A percentile compares a stretch with the other conserved stretches of the same genome.
These are phyloP conservation scores for Colletotrichum phormii DNA, from an alignment of 2,329 filamentous ascomycete genomes.

Conservation along the genomic window DNA sequence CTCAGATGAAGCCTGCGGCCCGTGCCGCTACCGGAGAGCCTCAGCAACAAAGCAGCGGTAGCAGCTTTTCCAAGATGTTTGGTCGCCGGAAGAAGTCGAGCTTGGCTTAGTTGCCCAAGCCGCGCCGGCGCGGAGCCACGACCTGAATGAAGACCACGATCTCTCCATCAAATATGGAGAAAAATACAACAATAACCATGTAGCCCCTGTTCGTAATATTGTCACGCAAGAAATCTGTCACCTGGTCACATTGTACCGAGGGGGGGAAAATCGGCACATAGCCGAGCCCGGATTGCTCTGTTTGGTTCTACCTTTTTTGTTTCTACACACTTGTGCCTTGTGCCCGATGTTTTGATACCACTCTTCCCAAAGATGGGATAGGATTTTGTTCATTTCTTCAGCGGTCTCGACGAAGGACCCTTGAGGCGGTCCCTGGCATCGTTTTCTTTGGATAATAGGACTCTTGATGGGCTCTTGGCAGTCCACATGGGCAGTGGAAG, in stretches of 20 bases:
- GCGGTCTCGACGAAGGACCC: background rate
- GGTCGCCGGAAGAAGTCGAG: slow-evolving; percentile 61
- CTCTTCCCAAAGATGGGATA: slow-evolving; percentile 21
- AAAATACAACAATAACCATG: slow-evolving; percentile 1
- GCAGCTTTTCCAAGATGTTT: slow-evolving; percentile 61
- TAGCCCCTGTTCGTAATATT: slow-evolving; percentile 4
- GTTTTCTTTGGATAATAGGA: slow-evolving; percentile 13
- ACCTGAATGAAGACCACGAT: slow-evolving; percentile 32
- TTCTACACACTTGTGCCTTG: slow-evolving; percentile 13
- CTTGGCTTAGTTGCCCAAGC: slow-evolving; percentile 42
- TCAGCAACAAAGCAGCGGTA: slow-evolving; percentile 50
- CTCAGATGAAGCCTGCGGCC: slow-evolving; percentile 44
- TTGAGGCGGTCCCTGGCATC: slow-evolving; percentile 7
- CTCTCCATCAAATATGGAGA: slow-evolving; percentile 19
- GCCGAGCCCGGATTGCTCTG: background rate
- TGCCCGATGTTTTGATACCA: slow-evolving; percentile 32
- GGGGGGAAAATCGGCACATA: background rate
- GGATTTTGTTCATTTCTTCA: slow-evolving; percentile 31
- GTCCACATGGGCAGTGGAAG: background rate
- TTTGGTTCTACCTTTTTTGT: slow-evolving; percentile 12
- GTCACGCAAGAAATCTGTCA: slow-evolving; percentile 3
- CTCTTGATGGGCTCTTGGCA: background rate
- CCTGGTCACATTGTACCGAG: background rate
- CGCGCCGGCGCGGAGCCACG: slow-evolving; percentile 24
- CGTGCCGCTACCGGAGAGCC: slow-evolving; percentile 40